phyloP scores from a whole-genome alignment of 2,329 filamentous ascomycete genomes.

The Phoma sp. region DNA sequence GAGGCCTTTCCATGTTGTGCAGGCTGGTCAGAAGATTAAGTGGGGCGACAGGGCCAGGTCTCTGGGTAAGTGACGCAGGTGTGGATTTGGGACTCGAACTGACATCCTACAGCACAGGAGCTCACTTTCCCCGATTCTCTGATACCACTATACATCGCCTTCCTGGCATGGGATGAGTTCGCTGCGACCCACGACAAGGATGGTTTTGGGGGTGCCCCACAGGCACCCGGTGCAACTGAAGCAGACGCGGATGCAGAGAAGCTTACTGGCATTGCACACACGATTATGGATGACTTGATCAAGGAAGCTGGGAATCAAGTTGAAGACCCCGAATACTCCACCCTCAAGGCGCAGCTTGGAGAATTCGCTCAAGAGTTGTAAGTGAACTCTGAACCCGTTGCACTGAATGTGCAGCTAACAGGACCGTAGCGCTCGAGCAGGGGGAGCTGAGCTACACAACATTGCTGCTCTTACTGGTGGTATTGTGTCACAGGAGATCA shows the following conservation, averaged over 20 bases:
- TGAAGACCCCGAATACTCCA: constrained; percentile 52
- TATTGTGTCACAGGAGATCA: constrained; percentile 94
- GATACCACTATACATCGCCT: constrained; percentile 59
- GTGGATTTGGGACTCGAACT: background rate
- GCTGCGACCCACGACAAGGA: constrained; percentile 51
- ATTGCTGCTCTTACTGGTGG: constrained; percentile 87
- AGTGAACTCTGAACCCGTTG: constrained; percentile 42
- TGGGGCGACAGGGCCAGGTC: constrained; percentile 61
- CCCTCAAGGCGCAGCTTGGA: constrained; percentile 45
- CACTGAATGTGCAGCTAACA: constrained; percentile 9
- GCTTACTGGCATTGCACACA: constrained; percentile 53
- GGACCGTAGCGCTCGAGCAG: constrained; percentile 68
- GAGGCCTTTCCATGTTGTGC: constrained; percentile 59
- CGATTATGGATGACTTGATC: constrained; percentile 52
- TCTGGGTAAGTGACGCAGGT: constrained; percentile 54
- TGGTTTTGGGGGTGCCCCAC: constrained; percentile 41
- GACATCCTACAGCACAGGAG: constrained; percentile 39
- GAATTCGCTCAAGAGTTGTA: constrained; percentile 55
- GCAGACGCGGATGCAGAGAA: constrained; percentile 48
- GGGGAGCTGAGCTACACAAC: constrained; percentile 89
- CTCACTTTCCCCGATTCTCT: constrained; percentile 56
- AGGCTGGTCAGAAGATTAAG: constrained; percentile 51
- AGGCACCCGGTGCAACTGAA: constrained; percentile 47
- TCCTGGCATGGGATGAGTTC: constrained; percentile 60
- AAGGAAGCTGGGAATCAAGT: constrained; percentile 51